Conservation (phyloP, 257 asterid genomes). For the Jasminum sambac region DNA sequence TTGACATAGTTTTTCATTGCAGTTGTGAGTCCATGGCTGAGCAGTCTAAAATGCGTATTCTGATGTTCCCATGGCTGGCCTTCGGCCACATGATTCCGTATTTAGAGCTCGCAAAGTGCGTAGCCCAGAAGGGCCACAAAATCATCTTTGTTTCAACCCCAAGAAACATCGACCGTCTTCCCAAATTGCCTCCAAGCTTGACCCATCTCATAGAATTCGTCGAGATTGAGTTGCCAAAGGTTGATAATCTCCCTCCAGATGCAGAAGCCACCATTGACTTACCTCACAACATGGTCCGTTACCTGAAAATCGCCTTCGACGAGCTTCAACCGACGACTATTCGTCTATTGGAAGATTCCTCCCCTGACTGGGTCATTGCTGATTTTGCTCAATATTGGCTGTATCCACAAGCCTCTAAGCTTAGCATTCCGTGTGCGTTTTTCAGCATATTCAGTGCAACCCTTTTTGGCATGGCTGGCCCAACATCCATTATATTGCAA, state of each 20-base stretch:
- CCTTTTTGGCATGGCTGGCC: neutral
- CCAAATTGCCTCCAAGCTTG: conserved; percentile 19
- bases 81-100: conserved; percentile 45
- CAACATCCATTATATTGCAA: neutral
- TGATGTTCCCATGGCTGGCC: conserved; percentile 43
- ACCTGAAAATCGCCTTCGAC: conserved; percentile 37
- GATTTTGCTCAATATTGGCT: conserved; percentile 36
- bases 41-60: conserved; percentile 17
- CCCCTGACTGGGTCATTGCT: conserved; percentile 29
- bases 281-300: neutral
- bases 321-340: conserved; percentile 13
- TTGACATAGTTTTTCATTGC: neutral
- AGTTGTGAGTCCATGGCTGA: neutral
- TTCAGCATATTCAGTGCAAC: conserved; percentile 17
- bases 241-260: conserved; percentile 26
- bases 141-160: conserved; percentile 36
- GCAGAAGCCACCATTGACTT: conserved; percentile 40
- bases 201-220: conserved; percentile 23
- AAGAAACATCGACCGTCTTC: conserved; percentile 35
- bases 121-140: conserved; percentile 36
- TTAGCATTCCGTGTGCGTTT: neutral
- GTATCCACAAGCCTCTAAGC: neutral
- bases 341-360: conserved; percentile 12
- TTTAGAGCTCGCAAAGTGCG: conserved; percentile 31
- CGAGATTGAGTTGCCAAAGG: conserved; percentile 25